These are phyloP conservation scores for Penicillium vulpinum DNA, from an alignment of 2,329 filamentous ascomycete species.

Conservation along the genomic window DNA sequence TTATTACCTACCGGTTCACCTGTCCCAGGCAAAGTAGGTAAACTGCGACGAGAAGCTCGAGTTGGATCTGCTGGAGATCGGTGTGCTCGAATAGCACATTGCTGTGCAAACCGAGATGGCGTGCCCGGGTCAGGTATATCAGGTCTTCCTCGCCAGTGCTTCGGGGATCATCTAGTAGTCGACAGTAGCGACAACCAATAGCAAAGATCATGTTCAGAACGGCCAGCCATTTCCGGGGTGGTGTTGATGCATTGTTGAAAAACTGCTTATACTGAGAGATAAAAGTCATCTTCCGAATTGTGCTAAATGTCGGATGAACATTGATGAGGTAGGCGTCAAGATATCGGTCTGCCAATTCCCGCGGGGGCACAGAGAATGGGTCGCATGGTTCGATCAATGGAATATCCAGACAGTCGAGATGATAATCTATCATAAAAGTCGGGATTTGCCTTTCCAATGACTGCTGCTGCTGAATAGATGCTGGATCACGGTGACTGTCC, in stretches of 20 bases:
- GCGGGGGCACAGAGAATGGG: constrained; percentile 39
- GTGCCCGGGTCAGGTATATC: constrained; percentile 43
- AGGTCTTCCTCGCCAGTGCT: constrained; percentile 36
- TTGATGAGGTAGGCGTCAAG: constrained; percentile 41
- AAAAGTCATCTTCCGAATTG: constrained; percentile 42
- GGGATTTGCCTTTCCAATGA: constrained; percentile 16
- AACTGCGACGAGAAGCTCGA: constrained; percentile 41
- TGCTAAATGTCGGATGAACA: constrained; percentile 43
- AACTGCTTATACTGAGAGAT: constrained; percentile 41
- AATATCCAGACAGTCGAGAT: constrained; percentile 43
- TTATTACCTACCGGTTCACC: constrained; percentile 40
- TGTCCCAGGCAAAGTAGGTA: constrained; percentile 44
- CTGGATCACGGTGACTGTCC: not conserved
- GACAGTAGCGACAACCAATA: constrained; percentile 43
- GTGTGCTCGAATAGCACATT: constrained; percentile 43
- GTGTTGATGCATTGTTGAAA: constrained; percentile 25
- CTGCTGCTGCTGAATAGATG: not conserved
- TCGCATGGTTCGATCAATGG: constrained; percentile 37
- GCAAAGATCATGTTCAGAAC: constrained; percentile 51
- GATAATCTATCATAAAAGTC: constrained; percentile 36
- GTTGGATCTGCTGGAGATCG: constrained; percentile 47
- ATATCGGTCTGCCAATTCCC: constrained; percentile 39
- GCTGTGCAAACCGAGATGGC: constrained; percentile 37
- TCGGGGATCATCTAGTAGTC: constrained; percentile 31
- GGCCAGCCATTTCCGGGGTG: constrained; percentile 41